Conservation (phyloP, 2,329 filamentous ascomycete species). For the Cladosporium austrohemisphaericum region DNA sequence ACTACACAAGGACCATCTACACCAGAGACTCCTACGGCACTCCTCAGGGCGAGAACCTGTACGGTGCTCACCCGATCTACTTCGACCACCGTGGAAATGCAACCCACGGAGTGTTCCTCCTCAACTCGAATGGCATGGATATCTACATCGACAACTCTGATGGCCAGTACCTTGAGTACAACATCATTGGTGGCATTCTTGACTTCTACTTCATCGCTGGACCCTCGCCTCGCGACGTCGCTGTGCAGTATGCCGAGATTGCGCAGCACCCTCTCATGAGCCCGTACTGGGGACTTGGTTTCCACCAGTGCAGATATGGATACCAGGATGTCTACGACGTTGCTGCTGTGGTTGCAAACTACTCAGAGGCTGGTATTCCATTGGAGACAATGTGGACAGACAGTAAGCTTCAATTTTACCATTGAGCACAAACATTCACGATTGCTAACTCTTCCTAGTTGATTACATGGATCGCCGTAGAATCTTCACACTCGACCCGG, state of each 20-base stretch:
- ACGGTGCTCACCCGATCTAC: constrained; percentile 68
- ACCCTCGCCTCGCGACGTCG: constrained; percentile 40
- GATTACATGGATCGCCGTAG: constrained; percentile 37
- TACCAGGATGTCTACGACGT: constrained; percentile 57
- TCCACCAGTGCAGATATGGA: constrained; percentile 46
- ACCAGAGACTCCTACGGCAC: constrained; percentile 59
- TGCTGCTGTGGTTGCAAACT: constrained; percentile 62
- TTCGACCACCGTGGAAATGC: constrained; percentile 60
- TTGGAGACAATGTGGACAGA: constrained; percentile 70
- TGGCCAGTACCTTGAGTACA: constrained; percentile 70
- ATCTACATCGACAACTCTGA: constrained; percentile 64
- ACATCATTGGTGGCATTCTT: constrained; percentile 68
- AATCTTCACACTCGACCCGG: constrained; percentile 60
- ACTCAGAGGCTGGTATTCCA: constrained; percentile 60
- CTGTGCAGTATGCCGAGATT: constrained; percentile 44
- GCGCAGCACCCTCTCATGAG: constrained; percentile 44
- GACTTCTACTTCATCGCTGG: constrained; percentile 54
- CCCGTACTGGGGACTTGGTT: constrained; percentile 47
- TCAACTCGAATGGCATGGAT: constrained; percentile 71
- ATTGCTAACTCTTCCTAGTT: constrained; percentile 30
- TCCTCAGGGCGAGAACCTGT: constrained; percentile 60
- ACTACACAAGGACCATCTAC: constrained; percentile 66
- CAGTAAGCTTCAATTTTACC: constrained; percentile 31
- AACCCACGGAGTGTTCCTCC: constrained; percentile 61
- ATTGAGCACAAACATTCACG: too few relatives aligned